Evolutionary conservation across 108 stramenopile species (phyloP), one percentile per base, ranked within the genome.

Genomic region (Cyclotella kingstonii): DNA sequence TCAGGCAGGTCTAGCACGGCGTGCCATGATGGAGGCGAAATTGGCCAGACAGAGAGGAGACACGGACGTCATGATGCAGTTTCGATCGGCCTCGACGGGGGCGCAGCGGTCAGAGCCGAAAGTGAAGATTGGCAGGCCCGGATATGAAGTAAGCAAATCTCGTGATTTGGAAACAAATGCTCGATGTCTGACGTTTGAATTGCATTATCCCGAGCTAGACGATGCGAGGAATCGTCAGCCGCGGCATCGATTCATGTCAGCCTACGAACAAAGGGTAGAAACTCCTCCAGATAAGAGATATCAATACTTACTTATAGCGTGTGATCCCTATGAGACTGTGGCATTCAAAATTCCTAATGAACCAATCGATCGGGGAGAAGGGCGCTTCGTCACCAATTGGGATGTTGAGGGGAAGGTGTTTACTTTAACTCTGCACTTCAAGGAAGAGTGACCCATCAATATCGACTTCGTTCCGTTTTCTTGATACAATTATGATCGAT

Each of bases 191-290:
- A 79, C 84, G 22, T 99, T 99, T 76, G 93, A 97, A 66, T 66
- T 99, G 60, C 85, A 86, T 62, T 99, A 93, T 80, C 97, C 98
- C 5, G 96, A 99, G 59, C 86, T 96, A 31, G 94, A 91, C 18
- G 85, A 85, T 17, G 77, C 84, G 4, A 78, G 68, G 21, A 92
- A 79, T 38, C 51, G 80, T 11, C 97, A 97, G 74, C 99, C 99
- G n/a, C 84, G 98, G 22, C 96, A 98, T 84, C 89, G 99, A 30
- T 98, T 99, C 84, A 99, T 99, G 99, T 86, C 84, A 35, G 95
- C 99, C 47, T 99, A 91, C 83, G 98, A 98, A 81, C 99, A 99
- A 80, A 66, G 83, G 41, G 92, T 98, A 30, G 99, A 98, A 47
- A 79, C 82, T 7, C 96, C 97, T 0, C 94, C 97, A 1, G 97